phyloP scores from a whole-genome alignment of 768 basidiomycete genomes.

The Botryobasidium botryosum region DNA sequence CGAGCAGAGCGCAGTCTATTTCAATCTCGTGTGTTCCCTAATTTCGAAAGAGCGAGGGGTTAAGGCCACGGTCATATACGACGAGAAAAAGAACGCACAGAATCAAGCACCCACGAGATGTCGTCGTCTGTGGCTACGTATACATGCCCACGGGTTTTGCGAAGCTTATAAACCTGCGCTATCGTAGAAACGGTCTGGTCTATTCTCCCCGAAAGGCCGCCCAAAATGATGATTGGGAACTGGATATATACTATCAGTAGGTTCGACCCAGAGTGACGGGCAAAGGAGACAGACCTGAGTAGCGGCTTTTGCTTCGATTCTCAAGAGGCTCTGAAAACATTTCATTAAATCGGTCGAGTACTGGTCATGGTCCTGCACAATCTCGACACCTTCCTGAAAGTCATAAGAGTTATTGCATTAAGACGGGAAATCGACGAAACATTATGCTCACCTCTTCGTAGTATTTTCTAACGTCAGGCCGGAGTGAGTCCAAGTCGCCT shows the following conservation, averaged over 20 bases:
- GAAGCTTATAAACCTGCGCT: constrained; percentile 67
- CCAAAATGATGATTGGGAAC: constrained; percentile 62
- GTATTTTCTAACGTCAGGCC: constrained; percentile 51
- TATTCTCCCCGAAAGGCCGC: constrained; percentile 77
- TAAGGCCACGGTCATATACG: neutral
- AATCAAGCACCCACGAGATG: constrained; percentile 74
- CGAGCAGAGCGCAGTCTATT: constrained; percentile 56
- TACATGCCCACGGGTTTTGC: constrained; percentile 36
- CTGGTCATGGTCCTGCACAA: constrained; percentile 54
- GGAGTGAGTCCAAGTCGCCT: constrained; percentile 84
- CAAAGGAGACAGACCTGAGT: neutral
- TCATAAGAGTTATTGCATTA: neutral
- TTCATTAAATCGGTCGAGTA: constrained; percentile 95
- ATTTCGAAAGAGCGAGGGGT: neutral
- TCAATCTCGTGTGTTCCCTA: constrained; percentile 73
- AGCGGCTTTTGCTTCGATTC: constrained; percentile 3
- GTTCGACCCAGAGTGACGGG: too few relatives aligned
- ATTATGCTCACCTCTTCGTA: constrained; percentile 40
- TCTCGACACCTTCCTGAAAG: constrained; percentile 45
- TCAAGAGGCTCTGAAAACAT: constrained; percentile 33
- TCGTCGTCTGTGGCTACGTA: constrained; percentile 84
- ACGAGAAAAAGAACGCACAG: constrained; percentile 28
- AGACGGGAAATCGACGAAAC: neutral
- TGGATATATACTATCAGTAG: constrained; percentile 23
- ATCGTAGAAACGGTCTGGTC: constrained; percentile 91